Percentiles rank a stretch among this genome's conserved stretches.
phyloP scores from a whole-genome alignment of 2,329 filamentous ascomycete genomes.

The Chrysosporium queenslandicum region DNA sequence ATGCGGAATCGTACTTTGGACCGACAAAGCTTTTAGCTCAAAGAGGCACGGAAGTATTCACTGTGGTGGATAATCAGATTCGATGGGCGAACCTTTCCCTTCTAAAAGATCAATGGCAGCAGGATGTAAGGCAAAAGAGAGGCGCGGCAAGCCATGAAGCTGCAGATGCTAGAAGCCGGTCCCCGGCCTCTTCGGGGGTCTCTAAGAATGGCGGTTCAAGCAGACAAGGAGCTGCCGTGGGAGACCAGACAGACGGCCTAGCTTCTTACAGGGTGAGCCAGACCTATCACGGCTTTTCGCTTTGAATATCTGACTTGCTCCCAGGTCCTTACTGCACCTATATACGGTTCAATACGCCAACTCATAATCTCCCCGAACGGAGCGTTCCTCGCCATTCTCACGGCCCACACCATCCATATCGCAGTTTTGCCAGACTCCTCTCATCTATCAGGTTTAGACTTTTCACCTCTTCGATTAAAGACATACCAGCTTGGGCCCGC shows the following conservation, averaged over 20 bases:
- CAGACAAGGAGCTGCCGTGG: not conserved
- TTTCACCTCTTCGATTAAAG: slow-evolving; percentile 62
- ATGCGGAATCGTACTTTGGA: slow-evolving; percentile 25
- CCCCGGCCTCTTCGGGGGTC: not conserved
- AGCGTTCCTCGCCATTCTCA: slow-evolving; percentile 74
- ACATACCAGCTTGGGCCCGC: slow-evolving; percentile 88
- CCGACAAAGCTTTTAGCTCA: slow-evolving; percentile 59
- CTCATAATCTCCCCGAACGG: slow-evolving; percentile 73
- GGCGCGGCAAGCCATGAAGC: slow-evolving; percentile 16
- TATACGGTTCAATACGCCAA: slow-evolving; percentile 74
- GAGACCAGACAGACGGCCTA: not conserved
- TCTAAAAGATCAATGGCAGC: slow-evolving; percentile 56
- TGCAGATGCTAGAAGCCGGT: not conserved
- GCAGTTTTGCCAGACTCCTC: slow-evolving; percentile 72
- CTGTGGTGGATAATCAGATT: slow-evolving; percentile 78
- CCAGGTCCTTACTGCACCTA: slow-evolving; percentile 64
- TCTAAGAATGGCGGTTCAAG: not conserved
- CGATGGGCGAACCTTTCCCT: slow-evolving; percentile 79
- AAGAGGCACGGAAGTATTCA: slow-evolving; percentile 78
- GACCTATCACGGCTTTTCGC: not conserved
- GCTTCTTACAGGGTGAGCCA: slow-evolving; percentile 39
- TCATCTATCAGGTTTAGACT: slow-evolving; percentile 61
- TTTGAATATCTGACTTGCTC: not conserved
- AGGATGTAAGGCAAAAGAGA: slow-evolving; percentile 28
- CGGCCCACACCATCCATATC: slow-evolving; percentile 78